A percentile compares a stretch with the other conserved stretches of the same genome.
These are phyloP conservation scores for Xenoacremonium recifei DNA, from an alignment of 2,329 filamentous ascomycete genomes.

Conservation along the genomic window DNA sequence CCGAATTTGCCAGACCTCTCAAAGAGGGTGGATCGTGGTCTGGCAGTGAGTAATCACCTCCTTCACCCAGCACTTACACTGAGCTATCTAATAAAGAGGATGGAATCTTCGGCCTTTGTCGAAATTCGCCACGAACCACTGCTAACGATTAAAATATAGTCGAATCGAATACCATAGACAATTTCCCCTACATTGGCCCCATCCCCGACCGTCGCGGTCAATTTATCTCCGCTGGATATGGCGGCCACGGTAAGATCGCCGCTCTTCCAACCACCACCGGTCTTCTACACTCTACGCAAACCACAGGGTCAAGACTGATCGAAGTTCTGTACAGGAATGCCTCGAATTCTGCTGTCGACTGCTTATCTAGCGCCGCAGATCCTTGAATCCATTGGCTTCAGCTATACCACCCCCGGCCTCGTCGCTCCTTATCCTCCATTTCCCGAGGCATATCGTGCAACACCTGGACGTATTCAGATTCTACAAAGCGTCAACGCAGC, in stretches of 20 bases:
- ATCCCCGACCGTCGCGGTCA: slow-evolving; percentile 4
- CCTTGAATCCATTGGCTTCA: slow-evolving; percentile 2
- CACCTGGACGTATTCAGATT: no score
- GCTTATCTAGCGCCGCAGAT: slow-evolving; percentile 7
- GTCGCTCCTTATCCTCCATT: slow-evolving; percentile 5
- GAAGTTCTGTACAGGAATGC: slow-evolving; percentile 7
- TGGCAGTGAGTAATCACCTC: slow-evolving; percentile 4
- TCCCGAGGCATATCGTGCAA: slow-evolving; percentile 4
- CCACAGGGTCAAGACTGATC: no score
- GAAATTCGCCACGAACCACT: no score
- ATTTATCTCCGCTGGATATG: slow-evolving; percentile 6
- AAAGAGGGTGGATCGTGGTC: slow-evolving; percentile 10
- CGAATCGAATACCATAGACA: slow-evolving; percentile 6
- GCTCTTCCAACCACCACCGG: neutral
- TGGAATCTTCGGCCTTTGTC: no score
- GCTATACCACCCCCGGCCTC: slow-evolving; percentile 4
- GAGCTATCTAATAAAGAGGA: no score
- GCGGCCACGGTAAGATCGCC: slow-evolving; percentile 4
- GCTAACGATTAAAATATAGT: no score
- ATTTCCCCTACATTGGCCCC: slow-evolving; percentile 9
- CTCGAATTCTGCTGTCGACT: slow-evolving; percentile 7
- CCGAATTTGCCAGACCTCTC: slow-evolving; percentile 5
- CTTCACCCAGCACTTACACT: neutral
- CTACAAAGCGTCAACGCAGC: no score
- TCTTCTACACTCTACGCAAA: neutral